Base-by-base conservation (phyloP, 768 basidiomycete genomes). In the Pleurotus ostreatus region DNA sequence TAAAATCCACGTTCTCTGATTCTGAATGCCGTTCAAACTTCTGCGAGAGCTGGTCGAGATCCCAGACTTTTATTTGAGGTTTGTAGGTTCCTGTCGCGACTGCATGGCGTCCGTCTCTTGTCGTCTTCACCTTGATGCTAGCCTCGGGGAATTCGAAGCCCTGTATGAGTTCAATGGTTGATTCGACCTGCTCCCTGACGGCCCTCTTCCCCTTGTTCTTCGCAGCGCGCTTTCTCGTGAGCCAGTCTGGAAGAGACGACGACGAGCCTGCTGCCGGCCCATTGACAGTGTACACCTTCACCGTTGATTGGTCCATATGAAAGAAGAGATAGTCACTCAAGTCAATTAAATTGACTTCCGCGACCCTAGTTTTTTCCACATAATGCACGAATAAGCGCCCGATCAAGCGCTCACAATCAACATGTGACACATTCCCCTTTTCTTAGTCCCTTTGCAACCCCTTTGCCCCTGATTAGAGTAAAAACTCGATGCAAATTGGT, bases 81-180 rank as follows among this genome's bases (percentile, higher is more conserved):
- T 99, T 99, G 74, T 99, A 99, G 2, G 89, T 92, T 22, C 97
- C 97, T 20, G 96, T 98, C 0, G 94, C 96, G 55, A 98, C 81
- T 9, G 85, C 88, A 81, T 95, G 89, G 64, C 89, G 86, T 1
- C 97, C 96, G 69, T 99, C 95, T 39, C 88, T 77, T 2, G 95
- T 98, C 4, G 88, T 88, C 70, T 86, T 94, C 63, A 99, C 80
- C 62, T 84, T 85, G 71, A 93, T 95, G 68, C 92, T 93, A 13
- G 95, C 94, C 68, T 98, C 94, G 6, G 97, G 95, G 62, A 99
- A 98, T 65, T 96, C 93, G 70, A 98, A 97, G 56, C 94, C 89
- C 66, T 99, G 94, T 49, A 94, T 87, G 61, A 96, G 88, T 68
- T 96, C 92, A 63, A 97, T 83, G 25, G 88, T 84, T 2, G 91